These are phyloP conservation scores for Trichomonas vaginalis DNA, from an alignment of 208 protist genomes.

Conservation along the genomic window DNA sequence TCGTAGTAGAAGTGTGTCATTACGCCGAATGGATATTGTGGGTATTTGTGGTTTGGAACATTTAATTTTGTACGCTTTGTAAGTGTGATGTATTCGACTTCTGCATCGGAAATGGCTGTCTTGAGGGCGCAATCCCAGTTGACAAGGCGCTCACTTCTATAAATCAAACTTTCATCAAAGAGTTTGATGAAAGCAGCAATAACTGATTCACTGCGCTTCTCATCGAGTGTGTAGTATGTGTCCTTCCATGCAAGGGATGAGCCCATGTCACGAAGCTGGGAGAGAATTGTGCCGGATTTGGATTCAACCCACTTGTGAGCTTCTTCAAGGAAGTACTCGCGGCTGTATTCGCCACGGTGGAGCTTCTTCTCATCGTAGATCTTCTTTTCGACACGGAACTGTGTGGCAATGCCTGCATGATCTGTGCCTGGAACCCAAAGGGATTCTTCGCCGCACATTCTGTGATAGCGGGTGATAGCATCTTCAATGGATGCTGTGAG, in stretches of 20 bases:
- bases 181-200: constrained; percentile 82
- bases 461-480: constrained; percentile 34
- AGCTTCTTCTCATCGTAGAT: constrained; percentile 19
- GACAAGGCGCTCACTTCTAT: constrained; percentile 81
- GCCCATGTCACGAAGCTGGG: constrained; percentile 80
- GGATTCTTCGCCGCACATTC: constrained; percentile 64
- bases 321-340: constrained; percentile 79
- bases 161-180: constrained; percentile 79
- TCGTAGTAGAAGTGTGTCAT: constrained; percentile 26
- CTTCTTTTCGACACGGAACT: constrained; percentile 41
- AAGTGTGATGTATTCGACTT: constrained; percentile 69
- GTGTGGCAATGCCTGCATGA: constrained; percentile 72
- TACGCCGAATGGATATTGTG: constrained; percentile 15
- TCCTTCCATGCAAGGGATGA: constrained; percentile 92
- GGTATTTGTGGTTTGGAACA: constrained; percentile 14
- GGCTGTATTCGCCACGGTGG: constrained; percentile 74
- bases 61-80: not conserved
- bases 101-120: constrained; percentile 97
- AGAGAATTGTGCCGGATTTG: constrained; percentile 72
- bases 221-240: constrained; percentile 96
- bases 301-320: constrained; percentile 93
- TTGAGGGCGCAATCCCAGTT: constrained; percentile 96
- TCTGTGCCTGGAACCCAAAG: constrained; percentile 97
- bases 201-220: constrained; percentile 63
- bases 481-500: constrained; percentile 60